Conservation (phyloP, 306 rosid species). For the Cyclanthera cordifolia region DNA sequence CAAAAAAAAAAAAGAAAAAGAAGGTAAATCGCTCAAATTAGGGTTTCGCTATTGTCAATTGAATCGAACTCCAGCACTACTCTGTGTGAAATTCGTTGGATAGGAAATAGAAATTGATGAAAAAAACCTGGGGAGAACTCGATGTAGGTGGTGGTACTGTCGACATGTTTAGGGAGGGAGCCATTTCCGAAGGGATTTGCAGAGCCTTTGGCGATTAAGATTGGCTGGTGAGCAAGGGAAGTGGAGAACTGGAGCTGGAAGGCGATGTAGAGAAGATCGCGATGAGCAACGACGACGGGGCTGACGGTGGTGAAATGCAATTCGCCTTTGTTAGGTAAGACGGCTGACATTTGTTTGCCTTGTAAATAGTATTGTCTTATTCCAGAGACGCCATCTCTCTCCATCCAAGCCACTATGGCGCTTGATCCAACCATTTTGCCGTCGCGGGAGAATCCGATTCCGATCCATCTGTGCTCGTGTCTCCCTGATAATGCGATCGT, state of each 20-base stretch:
- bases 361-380: conserved; percentile 6
- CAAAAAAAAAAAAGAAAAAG: too few relatives aligned
- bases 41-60: too few relatives aligned
- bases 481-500: conserved; percentile 3
- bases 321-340: conserved; percentile 9
- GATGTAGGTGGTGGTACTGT: neutral
- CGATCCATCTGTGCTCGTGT: neutral
- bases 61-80: neutral
- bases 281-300: neutral
- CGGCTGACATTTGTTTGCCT: neutral
- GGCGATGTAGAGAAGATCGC: conserved; percentile 4
- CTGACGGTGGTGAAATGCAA: neutral
- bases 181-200: neutral
- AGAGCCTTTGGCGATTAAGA: conserved; percentile 7
- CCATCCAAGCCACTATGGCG: conserved; percentile 15
- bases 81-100: neutral
- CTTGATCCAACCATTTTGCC: conserved; percentile 19
- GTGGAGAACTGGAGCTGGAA: conserved; percentile 10
- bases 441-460: conserved; percentile 4
- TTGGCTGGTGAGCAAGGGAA: neutral
- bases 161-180: neutral
- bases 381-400: neutral
- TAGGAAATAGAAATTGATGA: neutral
- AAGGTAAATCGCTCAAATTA: neutral
- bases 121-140: conserved; percentile 7